phyloP scores from a whole-genome alignment of 2,329 filamentous ascomycete genomes.

The Dothideomycetes sp. region DNA sequence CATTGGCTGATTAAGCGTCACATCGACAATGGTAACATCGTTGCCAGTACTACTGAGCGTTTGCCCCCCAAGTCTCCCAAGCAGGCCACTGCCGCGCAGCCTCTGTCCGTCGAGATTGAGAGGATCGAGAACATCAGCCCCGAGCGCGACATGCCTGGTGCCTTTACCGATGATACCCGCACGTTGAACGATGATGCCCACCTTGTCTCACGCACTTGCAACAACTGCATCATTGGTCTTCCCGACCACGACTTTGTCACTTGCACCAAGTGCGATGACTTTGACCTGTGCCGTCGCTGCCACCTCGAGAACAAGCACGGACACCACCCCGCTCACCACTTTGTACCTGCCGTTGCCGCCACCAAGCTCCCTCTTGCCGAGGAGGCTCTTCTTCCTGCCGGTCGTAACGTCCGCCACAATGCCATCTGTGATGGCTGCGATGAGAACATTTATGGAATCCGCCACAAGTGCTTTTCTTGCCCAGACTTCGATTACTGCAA shows the following conservation, averaged over 20 bases:
- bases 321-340: constrained; percentile 80
- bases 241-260: constrained; percentile 73
- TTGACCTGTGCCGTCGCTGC: constrained; percentile 80
- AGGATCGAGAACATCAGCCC: neutral
- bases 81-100: constrained; percentile 15
- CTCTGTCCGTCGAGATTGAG: constrained; percentile 2
- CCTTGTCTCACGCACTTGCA: constrained; percentile 54
- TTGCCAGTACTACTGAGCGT: constrained; percentile 77
- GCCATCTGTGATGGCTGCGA: constrained; percentile 95
- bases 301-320: constrained; percentile 69
- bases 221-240: constrained; percentile 55
- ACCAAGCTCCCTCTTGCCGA: constrained; percentile 51
- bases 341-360: constrained; percentile 56
- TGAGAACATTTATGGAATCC: constrained; percentile 72
- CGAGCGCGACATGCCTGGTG: constrained; percentile 27
- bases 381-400: constrained; percentile 59
- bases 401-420: constrained; percentile 70
- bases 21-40: constrained; percentile 65
- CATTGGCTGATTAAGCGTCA: constrained; percentile 95
- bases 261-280: constrained; percentile 77
- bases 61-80: constrained; percentile 52
- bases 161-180: constrained; percentile 34
- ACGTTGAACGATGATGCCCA: constrained; percentile 19
- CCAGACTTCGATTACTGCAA: constrained; percentile 96
- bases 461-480: constrained; percentile 93